Conservation (phyloP, 306 rosid species). For the Alnus rubra region DNA sequence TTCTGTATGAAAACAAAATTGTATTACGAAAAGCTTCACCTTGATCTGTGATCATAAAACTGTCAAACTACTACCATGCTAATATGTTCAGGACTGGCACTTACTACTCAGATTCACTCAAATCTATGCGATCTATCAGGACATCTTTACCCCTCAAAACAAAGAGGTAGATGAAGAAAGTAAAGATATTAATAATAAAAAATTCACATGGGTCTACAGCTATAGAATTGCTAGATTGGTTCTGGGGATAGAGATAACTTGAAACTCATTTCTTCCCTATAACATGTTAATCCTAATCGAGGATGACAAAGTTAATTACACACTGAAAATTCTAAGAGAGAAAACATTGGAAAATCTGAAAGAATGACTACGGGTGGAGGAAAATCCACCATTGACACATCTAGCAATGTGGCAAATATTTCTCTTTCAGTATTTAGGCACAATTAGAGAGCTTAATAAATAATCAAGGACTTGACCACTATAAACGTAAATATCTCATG, state of each 20-base stretch:
- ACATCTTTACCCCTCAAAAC: neutral
- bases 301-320: neutral
- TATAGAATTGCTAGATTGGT: neutral
- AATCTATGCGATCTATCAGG: neutral
- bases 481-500: neutral
- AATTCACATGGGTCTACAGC: neutral
- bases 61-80: neutral
- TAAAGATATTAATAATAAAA: neutral
- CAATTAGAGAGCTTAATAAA: neutral
- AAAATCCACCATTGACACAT: neutral
- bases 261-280: neutral
- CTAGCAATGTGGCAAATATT: neutral
- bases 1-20: slow-evolving; percentile 47
- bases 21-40: slow-evolving; percentile 14
- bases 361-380: neutral
- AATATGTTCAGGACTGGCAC: slow-evolving; percentile 13
- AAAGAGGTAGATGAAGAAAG: neutral
- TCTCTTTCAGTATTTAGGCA: neutral
- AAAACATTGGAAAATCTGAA: neutral
- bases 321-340: neutral
- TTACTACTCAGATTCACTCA: slow-evolving; percentile 12
- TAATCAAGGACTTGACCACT: neutral
- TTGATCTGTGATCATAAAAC: slow-evolving; percentile 24
- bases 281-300: neutral
- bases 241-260: neutral